Evolutionary conservation across 2,329 filamentous ascomycete species (phyloP).

Genomic region (Fusarium sp.): DNA sequence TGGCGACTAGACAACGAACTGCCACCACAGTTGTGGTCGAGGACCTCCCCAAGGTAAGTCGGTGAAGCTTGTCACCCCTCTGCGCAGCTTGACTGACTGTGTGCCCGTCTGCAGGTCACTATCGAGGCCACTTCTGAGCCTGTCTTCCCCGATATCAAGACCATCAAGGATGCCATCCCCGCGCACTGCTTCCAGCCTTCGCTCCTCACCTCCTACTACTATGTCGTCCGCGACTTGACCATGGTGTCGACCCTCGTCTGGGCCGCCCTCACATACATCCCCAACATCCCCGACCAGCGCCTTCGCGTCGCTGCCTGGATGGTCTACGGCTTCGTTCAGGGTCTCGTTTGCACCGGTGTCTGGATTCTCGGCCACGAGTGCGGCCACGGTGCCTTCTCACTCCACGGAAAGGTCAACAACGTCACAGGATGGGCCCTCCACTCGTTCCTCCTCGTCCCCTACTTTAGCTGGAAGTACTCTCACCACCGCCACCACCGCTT

Average conservation of each 20-base stretch:
- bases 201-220: conserved; percentile 65
- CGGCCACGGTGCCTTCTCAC: conserved; percentile 78
- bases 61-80: background rate
- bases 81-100: conserved; percentile 20
- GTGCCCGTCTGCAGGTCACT: conserved; percentile 26
- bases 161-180: conserved; percentile 66
- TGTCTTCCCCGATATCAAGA: conserved; percentile 51
- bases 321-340: conserved; percentile 74
- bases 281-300: conserved; percentile 61
- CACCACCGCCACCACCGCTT: conserved; percentile 80
- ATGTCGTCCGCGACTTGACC: conserved; percentile 70
- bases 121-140: conserved; percentile 40
- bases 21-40: conserved; percentile 45
- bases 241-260: conserved; percentile 66
- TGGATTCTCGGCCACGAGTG: conserved; percentile 82
- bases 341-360: conserved; percentile 76
- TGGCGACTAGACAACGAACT: conserved; percentile 49
- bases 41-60: conserved; percentile 33
- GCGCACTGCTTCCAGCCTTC: conserved; percentile 73
- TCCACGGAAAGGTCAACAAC: conserved; percentile 70
- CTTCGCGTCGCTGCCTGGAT: conserved; percentile 67
- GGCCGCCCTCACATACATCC: conserved; percentile 69
- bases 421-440: conserved; percentile 75
- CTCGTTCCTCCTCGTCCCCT: conserved; percentile 77
- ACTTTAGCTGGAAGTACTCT: conserved; percentile 81